These are phyloP conservation scores for Nicotiana rustica DNA, from an alignment of 305 asterid genomes.

Conservation along the genomic window DNA sequence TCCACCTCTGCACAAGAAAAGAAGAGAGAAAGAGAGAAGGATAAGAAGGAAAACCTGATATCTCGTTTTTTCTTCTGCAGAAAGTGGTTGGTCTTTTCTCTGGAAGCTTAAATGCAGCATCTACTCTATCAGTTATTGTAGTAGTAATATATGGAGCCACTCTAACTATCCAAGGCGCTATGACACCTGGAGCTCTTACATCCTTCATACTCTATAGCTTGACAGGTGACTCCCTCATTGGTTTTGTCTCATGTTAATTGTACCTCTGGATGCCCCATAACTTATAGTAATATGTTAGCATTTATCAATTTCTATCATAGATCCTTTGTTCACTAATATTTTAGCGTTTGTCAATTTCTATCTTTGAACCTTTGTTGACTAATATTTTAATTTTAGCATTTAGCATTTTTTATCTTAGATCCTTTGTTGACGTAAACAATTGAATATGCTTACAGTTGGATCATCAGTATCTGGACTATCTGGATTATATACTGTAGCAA, in stretches of 20 bases:
- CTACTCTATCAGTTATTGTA: constrained; percentile 80
- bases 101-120: constrained; percentile 84
- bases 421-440: constrained; percentile 7
- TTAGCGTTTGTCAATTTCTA: background rate
- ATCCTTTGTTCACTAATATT: no score
- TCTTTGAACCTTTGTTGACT: background rate
- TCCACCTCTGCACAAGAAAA: constrained; percentile 14
- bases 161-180: constrained; percentile 76
- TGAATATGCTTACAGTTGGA: constrained; percentile 64
- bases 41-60: constrained; percentile 30
- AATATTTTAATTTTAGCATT: constrained; percentile 23
- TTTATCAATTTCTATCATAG: background rate
- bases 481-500: constrained; percentile 69
- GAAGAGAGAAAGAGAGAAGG: background rate
- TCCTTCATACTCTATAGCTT: constrained; percentile 88
- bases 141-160: constrained; percentile 90
- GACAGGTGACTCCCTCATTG: constrained; percentile 57
- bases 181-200: constrained; percentile 82
- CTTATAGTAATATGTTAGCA: background rate
- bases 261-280: background rate
- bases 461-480: constrained; percentile 76
- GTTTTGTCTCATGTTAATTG: background rate
- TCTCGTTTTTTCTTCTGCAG: constrained; percentile 53
- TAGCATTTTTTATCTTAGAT: constrained; percentile 5
- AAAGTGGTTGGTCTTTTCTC: constrained; percentile 71